Base-by-base conservation (phyloP, 2,329 filamentous ascomycete genomes). In the Berkeleyomyces basicola region DNA sequence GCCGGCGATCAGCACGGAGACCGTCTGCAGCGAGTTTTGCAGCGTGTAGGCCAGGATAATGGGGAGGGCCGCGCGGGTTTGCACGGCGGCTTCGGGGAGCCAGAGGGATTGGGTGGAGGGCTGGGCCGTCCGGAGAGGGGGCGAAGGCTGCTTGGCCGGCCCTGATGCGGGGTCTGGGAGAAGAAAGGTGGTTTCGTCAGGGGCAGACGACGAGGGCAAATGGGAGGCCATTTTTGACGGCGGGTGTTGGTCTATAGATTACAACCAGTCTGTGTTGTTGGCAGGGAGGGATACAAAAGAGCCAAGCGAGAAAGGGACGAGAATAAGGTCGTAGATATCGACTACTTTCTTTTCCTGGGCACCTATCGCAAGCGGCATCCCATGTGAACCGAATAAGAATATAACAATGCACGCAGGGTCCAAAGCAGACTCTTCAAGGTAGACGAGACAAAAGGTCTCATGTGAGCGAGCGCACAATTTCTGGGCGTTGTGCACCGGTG, bases 1-100 rank as follows among this genome's bases (percentile, higher is more conserved):
- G 7, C 90, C 90, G 2, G 89, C 88, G 44, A 95, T 84, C 55
- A 95, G 75, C 3, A 95, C 87, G 0, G 88, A 93, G 1, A 87
- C 71, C 0, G 90, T 95, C 70, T 95, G 90, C 0, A 95, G 76
- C 4, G 86, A 90, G 71, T 92, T 95, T 66, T 95, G 90, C 4
- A 95, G 77, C 7, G 86, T 86, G 72, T 95, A 95, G 64, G 89
- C 89, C 44, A 95, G 70, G 65, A 95, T 90, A 2, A 95, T 86
- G 0, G 89, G 88, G 0, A 89, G 71, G 0, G 88, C 88, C 33
- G 82, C 82, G 67, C 81, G 84, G 44, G 87, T 73, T 1, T 93
- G 75, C 5, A 88, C 73, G 75, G 81, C 80, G 67, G 88, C 83
- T 71, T 93, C 88, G 33, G 70, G 65, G 3, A 78, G 67, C 75